A percentile compares a stretch with the other conserved stretches of the same genome.
These are phyloP conservation scores for Botryotinia globosa DNA, from an alignment of 2,329 filamentous ascomycete species.

Conservation along the genomic window DNA sequence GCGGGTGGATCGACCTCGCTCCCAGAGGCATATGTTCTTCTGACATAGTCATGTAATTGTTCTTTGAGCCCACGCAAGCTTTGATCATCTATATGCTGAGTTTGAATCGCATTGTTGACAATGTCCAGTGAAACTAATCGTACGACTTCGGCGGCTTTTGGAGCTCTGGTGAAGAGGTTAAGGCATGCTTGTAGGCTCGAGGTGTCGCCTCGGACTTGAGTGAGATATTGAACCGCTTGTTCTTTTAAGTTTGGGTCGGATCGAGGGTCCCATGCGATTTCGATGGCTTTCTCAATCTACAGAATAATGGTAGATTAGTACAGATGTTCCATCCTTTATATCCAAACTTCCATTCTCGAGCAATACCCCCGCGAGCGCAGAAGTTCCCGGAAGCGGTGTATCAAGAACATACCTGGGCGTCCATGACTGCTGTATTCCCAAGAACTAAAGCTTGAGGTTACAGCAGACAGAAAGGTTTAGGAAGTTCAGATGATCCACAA, in stretches of 20 bases:
- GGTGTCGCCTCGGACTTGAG: constrained; percentile 75
- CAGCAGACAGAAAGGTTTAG: constrained; percentile 9
- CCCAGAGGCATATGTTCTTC: constrained; percentile 65
- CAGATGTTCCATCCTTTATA: not conserved
- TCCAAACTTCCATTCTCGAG: not conserved
- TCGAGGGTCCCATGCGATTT: constrained; percentile 83
- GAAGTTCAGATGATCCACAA: constrained; percentile 27
- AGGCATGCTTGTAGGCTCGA: constrained; percentile 90
- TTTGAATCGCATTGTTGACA: constrained; percentile 86
- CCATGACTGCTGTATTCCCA: constrained; percentile 32
- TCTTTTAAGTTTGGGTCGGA: constrained; percentile 72
- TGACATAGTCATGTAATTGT: constrained; percentile 76
- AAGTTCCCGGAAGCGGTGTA: constrained; percentile 18
- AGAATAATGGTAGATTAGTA: constrained; percentile 24
- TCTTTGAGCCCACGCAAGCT: constrained; percentile 76
- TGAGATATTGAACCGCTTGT: constrained; percentile 79
- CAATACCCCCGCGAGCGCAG: not conserved
- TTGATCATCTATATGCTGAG: constrained; percentile 68
- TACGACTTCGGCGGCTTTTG: constrained; percentile 75
- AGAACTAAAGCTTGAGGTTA: constrained; percentile 19
- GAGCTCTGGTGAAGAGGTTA: constrained; percentile 75
- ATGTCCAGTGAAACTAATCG: constrained; percentile 88
- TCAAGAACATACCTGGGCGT: constrained; percentile 35
- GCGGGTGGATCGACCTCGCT: constrained; percentile 63
- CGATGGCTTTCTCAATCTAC: constrained; percentile 92